These are phyloP conservation scores for Wickerhamomyces hampshirensis DNA, from an alignment of 805 yeast genomes.

Conservation along the genomic window DNA sequence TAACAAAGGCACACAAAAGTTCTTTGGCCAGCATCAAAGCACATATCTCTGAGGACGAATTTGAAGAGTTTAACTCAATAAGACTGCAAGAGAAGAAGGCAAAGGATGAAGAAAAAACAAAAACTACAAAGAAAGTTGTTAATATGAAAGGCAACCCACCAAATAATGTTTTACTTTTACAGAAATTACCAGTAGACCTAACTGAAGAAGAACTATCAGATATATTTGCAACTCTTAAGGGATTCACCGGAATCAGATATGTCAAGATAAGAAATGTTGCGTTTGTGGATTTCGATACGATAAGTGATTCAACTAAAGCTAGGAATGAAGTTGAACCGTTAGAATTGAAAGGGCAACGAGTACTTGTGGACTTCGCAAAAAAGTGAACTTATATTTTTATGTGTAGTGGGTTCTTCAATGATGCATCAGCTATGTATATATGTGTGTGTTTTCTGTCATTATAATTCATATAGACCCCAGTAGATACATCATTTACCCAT, in stretches of 20 bases:
- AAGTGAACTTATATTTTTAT: too few species aligned
- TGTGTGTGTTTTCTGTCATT: too few species aligned
- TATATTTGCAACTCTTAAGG: slow-evolving; percentile 46
- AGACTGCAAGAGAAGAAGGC: slow-evolving; percentile 17
- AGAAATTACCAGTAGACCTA: slow-evolving; percentile 48
- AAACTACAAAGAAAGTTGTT: slow-evolving; percentile 11
- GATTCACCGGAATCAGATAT: slow-evolving; percentile 62
- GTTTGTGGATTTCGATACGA: slow-evolving; percentile 70
- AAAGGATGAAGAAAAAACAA: slow-evolving; percentile 15
- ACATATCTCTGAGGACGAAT: slow-evolving; percentile 11
- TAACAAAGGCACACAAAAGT: slow-evolving; percentile 23
- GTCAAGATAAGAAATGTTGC: slow-evolving; percentile 69
- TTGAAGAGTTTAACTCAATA: slow-evolving; percentile 12
- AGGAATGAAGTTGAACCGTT: slow-evolving; percentile 19
- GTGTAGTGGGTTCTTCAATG: neutral
- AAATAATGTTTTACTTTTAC: slow-evolving; percentile 62
- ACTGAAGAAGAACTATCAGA: slow-evolving; percentile 36
- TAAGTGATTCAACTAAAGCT: slow-evolving; percentile 43
- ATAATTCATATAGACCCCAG: too few species aligned
- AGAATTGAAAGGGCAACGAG: neutral
- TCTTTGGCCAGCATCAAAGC: slow-evolving; percentile 20
- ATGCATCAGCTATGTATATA: neutral
- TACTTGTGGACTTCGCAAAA: neutral
- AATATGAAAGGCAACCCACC: slow-evolving; percentile 47
- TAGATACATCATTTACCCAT: slow-evolving; percentile 60